Evolutionary conservation across 495 filamentous ascomycete genomes (phyloP), one percentile per base, ranked within the genome.

Genomic region (Bombardia bombarda): DNA sequence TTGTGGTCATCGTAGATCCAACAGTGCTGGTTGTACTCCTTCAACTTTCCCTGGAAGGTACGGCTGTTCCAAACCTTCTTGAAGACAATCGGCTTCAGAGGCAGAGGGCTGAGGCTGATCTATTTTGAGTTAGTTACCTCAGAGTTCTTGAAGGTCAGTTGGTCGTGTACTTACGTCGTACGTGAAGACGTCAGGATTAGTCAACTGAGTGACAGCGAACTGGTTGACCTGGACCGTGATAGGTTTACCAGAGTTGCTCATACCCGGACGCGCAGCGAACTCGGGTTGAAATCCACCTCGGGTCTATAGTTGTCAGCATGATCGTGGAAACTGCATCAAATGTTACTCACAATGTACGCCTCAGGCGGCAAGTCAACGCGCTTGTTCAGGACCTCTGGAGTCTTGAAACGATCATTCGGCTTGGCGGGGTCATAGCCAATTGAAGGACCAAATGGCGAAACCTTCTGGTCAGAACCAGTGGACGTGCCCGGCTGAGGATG

Each of bases 1-100:
- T 80, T 82, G 50, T 75, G 78, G 8, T 83, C 83, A 65, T 98
- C 90, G 46, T 77, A 87, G 38, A 98, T 73, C 62, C 80, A 85
- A 20, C 62, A 46, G 7, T 60, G 60, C 26, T n/a, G n/a, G n/a
- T n/a, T n/a, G n/a, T 44, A 44, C 1, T 45, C 28, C 4, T 67
- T 66, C 9, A 93, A 58, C 7, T 57, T 57, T 0, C 54, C 40
- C 57, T 83, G 72, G 16, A 87, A 66, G 0, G 61, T 60, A 5
- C 74, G 61, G 8, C 77, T 80, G 12, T 76, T 60, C 88, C 90
- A 96, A 30, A 85, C 68, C 53, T 83, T 84, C 54, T 78, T 79
- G 45, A 38, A 59, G 46, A 86, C 73, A 5, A 87, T 35, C 8
- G 50, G 58, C 13, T 73, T 68, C 55, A 80, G 81, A 35, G 80